These are phyloP conservation scores for Aegilops tauschii DNA, from an alignment of 176 grass and related monocot genomes.

Conservation along the genomic window DNA sequence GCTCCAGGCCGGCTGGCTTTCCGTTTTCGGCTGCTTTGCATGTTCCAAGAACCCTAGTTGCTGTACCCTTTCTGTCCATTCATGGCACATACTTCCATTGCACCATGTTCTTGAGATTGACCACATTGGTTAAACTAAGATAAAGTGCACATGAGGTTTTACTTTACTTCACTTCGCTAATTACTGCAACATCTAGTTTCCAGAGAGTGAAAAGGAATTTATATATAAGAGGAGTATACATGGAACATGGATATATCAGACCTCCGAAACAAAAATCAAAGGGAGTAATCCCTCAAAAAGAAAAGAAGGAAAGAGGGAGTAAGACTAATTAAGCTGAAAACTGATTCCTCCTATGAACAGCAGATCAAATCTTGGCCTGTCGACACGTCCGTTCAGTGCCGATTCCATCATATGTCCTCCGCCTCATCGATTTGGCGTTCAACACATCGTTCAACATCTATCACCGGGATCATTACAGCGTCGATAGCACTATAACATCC, in stretches of 20 bases:
- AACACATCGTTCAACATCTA: not conserved
- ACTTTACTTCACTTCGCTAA: not conserved
- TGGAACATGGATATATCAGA: constrained; percentile 15
- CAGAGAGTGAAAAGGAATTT: not conserved
- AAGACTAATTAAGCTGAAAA: constrained; percentile 2
- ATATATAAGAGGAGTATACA: constrained; percentile 14
- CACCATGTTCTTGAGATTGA: constrained; percentile 38
- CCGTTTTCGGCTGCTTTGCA: constrained; percentile 39
- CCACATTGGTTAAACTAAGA: not conserved
- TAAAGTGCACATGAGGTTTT: not conserved
- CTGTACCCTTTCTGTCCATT: constrained; percentile 38
- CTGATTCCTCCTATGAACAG: constrained; percentile 7
- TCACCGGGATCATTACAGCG: constrained; percentile 6
- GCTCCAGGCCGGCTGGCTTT: constrained; percentile 39
- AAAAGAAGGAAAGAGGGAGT: not conserved
- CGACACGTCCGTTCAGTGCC: constrained; percentile 6
- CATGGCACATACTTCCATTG: constrained; percentile 13
- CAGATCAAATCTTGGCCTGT: constrained; percentile 13
- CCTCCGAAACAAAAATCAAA: not conserved
- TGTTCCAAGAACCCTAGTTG: constrained; percentile 45
- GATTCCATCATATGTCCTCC: not conserved
- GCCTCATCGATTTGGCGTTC: constrained; percentile 4
- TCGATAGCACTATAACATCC: not conserved
- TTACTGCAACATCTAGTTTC: not conserved
- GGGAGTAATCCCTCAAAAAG: not conserved